Evolutionary conservation across 305 asterid genomes (phyloP), one percentile per base, ranked within the genome.

Genomic region (Rubia balearica): DNA sequence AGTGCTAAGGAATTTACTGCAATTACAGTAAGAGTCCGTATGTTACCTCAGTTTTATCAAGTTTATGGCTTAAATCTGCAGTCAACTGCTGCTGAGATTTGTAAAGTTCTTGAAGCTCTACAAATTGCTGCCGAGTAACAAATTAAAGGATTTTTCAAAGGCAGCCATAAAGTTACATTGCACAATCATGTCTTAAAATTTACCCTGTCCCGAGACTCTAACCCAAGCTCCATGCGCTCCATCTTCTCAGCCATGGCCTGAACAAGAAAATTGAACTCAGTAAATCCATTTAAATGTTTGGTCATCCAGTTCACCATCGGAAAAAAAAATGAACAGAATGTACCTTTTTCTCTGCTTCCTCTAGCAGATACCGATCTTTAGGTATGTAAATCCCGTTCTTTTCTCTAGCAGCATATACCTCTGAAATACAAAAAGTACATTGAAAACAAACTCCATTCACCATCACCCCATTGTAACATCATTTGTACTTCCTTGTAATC

Each of bases 351-450:
- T 90, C 98, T 12, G 97, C 96, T 86, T 95, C 99, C 0, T 95
- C 99, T 81, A 83, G 94, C 82, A 92, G 94, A 84, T 90, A 89
- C 41, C 98, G 88, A 65, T 95, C 99, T 80, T 81, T 87, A 41
- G 99, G 99, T 88, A 95, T 95, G 80, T 95, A 95, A 74, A 95
- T 90, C 67, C 98, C 99, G 70, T 95, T 95, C 88, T 92, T 92
- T 78, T 95, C 98, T 83, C 99, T 87, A 73, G 98, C 96, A 76
- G 99, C 97, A 79, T 90, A 89, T 49, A 95, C 98, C 98, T 95
- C 99, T 94, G 84, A 67, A 67, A 65, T 51, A 51, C 22, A 48
- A 10, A 69, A 61, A 36, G 70, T 33, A 68, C 46, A 68, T 43
- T 70, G 71, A 69, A 65, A 61, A 67, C 6, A 24, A 65, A 51